A percentile compares a stretch with the other conserved stretches of the same genome.
Conservation (phyloP, 2,329 filamentous ascomycete species). For the Bretziella fagacearum region DNA sequence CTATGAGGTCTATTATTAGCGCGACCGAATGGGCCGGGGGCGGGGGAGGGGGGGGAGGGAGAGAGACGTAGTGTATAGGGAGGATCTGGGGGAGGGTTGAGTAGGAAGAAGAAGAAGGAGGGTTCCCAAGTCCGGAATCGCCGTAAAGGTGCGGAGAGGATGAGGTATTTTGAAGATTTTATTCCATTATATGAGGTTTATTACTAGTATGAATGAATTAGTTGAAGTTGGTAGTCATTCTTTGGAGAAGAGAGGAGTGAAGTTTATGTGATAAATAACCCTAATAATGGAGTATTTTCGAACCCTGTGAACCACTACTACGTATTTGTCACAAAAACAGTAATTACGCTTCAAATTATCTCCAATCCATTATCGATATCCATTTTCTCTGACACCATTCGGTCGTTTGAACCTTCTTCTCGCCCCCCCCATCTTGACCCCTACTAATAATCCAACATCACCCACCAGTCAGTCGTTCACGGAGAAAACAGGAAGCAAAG, state of each 20-base stretch:
- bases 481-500: constrained; percentile 1
- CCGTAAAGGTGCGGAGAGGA: background rate
- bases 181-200: background rate
- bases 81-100: background rate
- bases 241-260: too few species aligned
- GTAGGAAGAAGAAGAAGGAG: background rate
- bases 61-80: too few species aligned
- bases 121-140: background rate
- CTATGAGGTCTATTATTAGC: background rate
- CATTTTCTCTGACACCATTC: background rate
- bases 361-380: background rate
- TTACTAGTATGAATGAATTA: background rate
- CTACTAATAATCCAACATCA: too few species aligned
- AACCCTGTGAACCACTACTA: too few species aligned
- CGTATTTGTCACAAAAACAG: too few species aligned
- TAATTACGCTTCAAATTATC: background rate
- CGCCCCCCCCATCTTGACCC: background rate
- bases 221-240: background rate
- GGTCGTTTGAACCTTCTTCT: background rate
- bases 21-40: background rate
- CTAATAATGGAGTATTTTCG: too few species aligned
- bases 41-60: background rate
- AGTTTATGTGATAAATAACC: too few species aligned
- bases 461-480: constrained; percentile 3
- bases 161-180: constrained; percentile 1